Percentiles rank a stretch among this genome's conserved stretches.
These are phyloP conservation scores for Fusarium sp. DNA, from an alignment of 2,329 filamentous ascomycete genomes.

Conservation along the genomic window DNA sequence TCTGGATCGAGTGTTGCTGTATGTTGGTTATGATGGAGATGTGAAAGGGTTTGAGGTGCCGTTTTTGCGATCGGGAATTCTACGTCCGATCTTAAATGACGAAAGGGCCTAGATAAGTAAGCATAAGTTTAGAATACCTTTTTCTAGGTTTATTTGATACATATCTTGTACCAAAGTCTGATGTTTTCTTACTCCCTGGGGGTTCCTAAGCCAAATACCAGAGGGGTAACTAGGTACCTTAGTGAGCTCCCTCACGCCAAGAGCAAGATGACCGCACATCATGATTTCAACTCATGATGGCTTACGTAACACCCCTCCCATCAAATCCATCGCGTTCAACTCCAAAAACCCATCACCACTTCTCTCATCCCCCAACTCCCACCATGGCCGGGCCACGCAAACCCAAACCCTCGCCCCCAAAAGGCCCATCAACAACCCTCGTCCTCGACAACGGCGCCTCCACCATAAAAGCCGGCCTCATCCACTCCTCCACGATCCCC, in stretches of 20 bases:
- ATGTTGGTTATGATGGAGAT: conserved; percentile 26
- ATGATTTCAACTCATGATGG: conserved; percentile 17
- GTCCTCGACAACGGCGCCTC: conserved; percentile 94
- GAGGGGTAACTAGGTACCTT: too few relatives aligned
- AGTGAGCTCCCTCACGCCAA: not conserved
- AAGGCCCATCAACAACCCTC: conserved; percentile 73
- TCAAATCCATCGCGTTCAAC: conserved; percentile 22
- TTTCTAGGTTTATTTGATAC: rapidly evolving
- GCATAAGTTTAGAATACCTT: too few relatives aligned
- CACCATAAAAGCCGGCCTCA: conserved; percentile 90
- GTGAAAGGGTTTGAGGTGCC: conserved; percentile 47
- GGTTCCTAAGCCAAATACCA: not conserved
- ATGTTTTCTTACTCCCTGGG: too few relatives aligned
- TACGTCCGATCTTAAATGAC: not conserved
- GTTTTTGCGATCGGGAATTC: conserved; percentile 44
- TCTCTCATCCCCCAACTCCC: not conserved
- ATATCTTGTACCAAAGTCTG: too few relatives aligned
- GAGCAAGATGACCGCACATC: not conserved
- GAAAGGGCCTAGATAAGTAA: too few relatives aligned
- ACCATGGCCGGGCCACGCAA: conserved; percentile 60
- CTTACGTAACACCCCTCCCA: conserved; percentile 34
- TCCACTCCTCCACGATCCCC: conserved; percentile 56
- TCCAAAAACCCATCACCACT: not conserved
- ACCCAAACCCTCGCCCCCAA: conserved; percentile 59
- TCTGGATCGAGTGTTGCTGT: conserved; percentile 46